Evolutionary conservation across 208 protist species (phyloP), one percentile per base, ranked within the genome.

Genomic region (Trypanosoma lewisi): DNA sequence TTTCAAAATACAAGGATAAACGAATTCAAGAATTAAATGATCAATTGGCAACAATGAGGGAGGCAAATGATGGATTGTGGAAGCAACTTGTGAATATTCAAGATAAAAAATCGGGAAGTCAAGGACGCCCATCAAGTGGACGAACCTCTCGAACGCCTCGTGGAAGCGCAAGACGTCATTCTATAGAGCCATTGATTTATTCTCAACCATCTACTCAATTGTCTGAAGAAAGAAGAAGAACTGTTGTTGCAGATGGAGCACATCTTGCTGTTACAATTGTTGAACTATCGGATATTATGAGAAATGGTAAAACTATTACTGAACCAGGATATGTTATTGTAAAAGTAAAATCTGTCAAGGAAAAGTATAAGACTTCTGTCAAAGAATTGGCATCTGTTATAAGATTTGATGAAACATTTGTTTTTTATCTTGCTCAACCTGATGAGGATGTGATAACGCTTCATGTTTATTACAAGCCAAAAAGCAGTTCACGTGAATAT

Each of bases 401-500:
- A 66, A 63, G 78, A 31, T 92, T 94, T 66, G 81, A 89, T 49
- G 88, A 94, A 61, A 87, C 82, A 19, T 94, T 94, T 63, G 74
- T 84, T 7, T 94, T 94, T 52, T 94, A 92, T 54, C 79, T 94
- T 41, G 88, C 88, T 31, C 85, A 94, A 48, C 88, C 88, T 5
- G 82, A 90, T 60, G 80, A 94, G 70, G 88, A 94, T 66, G 78
- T 94, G n/a, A 94, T 94, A 60, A 92, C 85, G 9, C 75, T 94
- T 31, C 88, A 94, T 65, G 81, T 94, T 37, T 94, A 89, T 54
- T 94, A 91, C 75, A 87, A 80, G 51, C n/a, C 85, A 5, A 87
- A 85, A 34, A 80, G 39, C 45, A 66, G 66, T 44, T 82, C 84
- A 30, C 75, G 77, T 48, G 82, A 92, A 63, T 85, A 83, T 54